phyloP scores from a whole-genome alignment of 176 grass and related monocot genomes.

The Saccharum spontaneum region DNA sequence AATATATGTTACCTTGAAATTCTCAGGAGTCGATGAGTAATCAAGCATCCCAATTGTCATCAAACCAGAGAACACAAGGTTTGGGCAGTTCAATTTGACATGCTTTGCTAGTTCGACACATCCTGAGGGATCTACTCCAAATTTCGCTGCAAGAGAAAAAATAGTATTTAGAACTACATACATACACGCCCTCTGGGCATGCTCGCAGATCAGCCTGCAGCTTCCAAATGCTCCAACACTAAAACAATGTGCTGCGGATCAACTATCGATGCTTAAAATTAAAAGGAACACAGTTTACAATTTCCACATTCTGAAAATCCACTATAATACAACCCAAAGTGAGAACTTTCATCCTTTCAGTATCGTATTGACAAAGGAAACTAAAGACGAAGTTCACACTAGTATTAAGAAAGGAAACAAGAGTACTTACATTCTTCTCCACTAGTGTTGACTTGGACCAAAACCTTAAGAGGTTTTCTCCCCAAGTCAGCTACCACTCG shows the following conservation, averaged over 20 bases:
- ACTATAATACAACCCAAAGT: neutral
- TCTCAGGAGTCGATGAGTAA: constrained; percentile 94
- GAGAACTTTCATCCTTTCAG: neutral
- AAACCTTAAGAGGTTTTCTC: constrained; percentile 87
- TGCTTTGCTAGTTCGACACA: constrained; percentile 84
- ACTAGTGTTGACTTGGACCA: constrained; percentile 98
- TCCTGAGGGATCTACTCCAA: constrained; percentile 74
- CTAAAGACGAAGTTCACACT: constrained; percentile 6
- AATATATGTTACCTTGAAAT: constrained; percentile 66
- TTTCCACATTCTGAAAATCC: neutral
- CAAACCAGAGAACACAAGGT: constrained; percentile 94
- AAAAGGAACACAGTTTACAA: neutral
- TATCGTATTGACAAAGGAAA: neutral
- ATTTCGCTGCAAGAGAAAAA: constrained; percentile 77
- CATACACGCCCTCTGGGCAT: neutral
- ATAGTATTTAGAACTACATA: constrained; percentile 7
- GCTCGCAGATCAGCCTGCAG: neutral
- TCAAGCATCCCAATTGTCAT: constrained; percentile 99
- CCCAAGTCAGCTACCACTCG: constrained; percentile 79
- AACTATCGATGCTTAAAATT: neutral
- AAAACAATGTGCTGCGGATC: neutral
- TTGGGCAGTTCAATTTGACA: constrained; percentile 82
- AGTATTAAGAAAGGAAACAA: constrained; percentile 7
- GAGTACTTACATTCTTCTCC: constrained; percentile 92
- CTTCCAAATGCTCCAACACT: neutral